Conservation (phyloP, 1,284 basidiomycete genomes). For the Marasmius oreades region DNA sequence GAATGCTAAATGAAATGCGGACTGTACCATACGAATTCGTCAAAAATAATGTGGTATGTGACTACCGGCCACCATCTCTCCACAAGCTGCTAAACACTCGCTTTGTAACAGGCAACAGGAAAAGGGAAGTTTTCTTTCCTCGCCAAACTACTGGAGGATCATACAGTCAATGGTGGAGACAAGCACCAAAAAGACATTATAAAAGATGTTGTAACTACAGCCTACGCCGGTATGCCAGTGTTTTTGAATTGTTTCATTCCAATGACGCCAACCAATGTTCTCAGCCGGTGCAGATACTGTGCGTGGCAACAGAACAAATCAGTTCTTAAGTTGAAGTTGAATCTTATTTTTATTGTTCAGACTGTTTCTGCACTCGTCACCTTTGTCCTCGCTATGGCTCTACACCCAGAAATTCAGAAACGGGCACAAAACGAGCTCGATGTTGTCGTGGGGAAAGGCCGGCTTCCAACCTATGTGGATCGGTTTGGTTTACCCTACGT, state of each 20-base stretch:
- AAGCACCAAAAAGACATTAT: too few species aligned
- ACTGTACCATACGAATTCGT: too few species aligned
- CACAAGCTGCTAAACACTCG: too few species aligned
- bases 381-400: conserved; percentile 42
- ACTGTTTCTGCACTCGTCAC: conserved; percentile 35
- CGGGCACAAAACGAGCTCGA: conserved; percentile 46
- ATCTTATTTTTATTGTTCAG: conserved; percentile 17
- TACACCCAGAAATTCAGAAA: conserved; percentile 37
- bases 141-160: too few species aligned
- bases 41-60: too few species aligned
- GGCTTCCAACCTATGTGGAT: conserved; percentile 43
- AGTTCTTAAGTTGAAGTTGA: not conserved
- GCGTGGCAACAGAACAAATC: not conserved
- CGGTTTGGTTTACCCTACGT: conserved; percentile 42
- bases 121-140: too few species aligned
- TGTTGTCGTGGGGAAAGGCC: conserved; percentile 31
- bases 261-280: not conserved
- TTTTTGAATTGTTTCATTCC: not conserved
- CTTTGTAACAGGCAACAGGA: too few species aligned
- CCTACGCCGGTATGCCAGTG: too few species aligned
- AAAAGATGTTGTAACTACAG: too few species aligned
- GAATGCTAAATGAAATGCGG: too few species aligned
- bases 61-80: too few species aligned
- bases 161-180: too few species aligned
- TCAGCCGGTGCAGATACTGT: not conserved